These are phyloP conservation scores for Lycium barbarum DNA, from an alignment of 257 asterid genomes.

Conservation along the genomic window DNA sequence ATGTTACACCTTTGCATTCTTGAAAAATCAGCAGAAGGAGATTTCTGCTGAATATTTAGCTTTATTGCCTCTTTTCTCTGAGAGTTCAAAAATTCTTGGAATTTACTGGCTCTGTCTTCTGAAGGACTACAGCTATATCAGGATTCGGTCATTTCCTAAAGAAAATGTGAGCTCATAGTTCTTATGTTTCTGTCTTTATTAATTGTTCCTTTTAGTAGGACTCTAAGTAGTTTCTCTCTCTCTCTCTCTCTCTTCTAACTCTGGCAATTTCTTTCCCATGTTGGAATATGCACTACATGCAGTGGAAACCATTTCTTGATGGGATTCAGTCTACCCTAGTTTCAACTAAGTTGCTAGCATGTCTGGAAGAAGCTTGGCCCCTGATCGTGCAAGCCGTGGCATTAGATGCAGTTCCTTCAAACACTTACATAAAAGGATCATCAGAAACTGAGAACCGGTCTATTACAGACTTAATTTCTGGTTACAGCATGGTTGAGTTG, in stretches of 20 bases:
- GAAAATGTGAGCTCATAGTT: conserved; percentile 73
- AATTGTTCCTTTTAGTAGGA: background rate
- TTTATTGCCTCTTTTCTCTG: conserved; percentile 81
- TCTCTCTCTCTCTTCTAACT: conserved; percentile 20
- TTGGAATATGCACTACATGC: conserved; percentile 43
- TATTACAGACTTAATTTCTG: conserved; percentile 63
- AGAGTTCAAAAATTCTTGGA: conserved; percentile 79
- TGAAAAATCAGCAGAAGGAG: conserved; percentile 71
- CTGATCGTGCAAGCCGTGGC: conserved; percentile 87
- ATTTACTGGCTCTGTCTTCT: conserved; percentile 84
- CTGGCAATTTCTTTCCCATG: conserved; percentile 34
- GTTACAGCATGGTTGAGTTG: conserved; percentile 87
- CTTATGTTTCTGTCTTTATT: conserved; percentile 29
- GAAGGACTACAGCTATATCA: conserved; percentile 79
- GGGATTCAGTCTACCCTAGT: conserved; percentile 85
- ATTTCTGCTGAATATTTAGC: conserved; percentile 78
- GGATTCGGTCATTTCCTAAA: conserved; percentile 59
- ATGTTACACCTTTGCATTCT: conserved; percentile 79
- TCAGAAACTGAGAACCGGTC: conserved; percentile 48
- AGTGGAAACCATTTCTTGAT: conserved; percentile 98
- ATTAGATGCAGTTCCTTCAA: conserved; percentile 87
- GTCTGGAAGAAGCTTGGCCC: conserved; percentile 99
- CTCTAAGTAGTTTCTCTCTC: background rate
- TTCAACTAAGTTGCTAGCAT: conserved; percentile 77
- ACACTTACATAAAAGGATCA: conserved; percentile 52